phyloP scores from a whole-genome alignment of 176 grass and related monocot genomes.

The Rhynchospora breviuscula region DNA sequence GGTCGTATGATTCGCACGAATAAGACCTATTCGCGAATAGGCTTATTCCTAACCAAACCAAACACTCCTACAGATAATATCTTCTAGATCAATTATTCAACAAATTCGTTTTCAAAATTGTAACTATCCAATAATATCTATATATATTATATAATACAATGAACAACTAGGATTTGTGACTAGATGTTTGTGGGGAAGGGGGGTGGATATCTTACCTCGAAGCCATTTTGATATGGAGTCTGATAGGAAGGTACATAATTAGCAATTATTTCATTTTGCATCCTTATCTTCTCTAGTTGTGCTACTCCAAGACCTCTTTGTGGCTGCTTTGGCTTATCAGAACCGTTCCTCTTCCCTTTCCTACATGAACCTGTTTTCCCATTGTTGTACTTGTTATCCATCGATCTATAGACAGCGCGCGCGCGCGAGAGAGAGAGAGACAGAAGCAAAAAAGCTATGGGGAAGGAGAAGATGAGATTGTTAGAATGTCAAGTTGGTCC shows the following conservation, averaged over 20 bases:
- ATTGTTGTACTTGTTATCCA: conserved; percentile 22
- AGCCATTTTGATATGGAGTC: conserved; percentile 7
- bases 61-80: neutral
- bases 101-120: neutral
- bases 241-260: conserved; percentile 10
- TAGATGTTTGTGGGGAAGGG: neutral
- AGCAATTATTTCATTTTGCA: conserved; percentile 35
- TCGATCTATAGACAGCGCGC: neutral
- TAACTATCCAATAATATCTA: neutral
- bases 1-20: no score
- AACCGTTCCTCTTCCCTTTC: conserved; percentile 13
- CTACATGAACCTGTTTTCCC: conserved; percentile 10
- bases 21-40: no score
- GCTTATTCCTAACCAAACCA: no score
- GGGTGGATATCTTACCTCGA: conserved; percentile 1
- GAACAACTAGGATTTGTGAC: no score
- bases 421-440: conserved; percentile 31
- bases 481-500: neutral
- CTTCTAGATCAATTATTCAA: neutral
- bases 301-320: conserved; percentile 37
- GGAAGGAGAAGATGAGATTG: neutral
- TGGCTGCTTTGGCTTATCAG: conserved; percentile 26
- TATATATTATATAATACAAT: no score
- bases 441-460: neutral
- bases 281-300: conserved; percentile 28